Evolutionary conservation across 2,329 filamentous ascomycete species (phyloP).

Genomic region (Bimuria novae-zelandiae): DNA sequence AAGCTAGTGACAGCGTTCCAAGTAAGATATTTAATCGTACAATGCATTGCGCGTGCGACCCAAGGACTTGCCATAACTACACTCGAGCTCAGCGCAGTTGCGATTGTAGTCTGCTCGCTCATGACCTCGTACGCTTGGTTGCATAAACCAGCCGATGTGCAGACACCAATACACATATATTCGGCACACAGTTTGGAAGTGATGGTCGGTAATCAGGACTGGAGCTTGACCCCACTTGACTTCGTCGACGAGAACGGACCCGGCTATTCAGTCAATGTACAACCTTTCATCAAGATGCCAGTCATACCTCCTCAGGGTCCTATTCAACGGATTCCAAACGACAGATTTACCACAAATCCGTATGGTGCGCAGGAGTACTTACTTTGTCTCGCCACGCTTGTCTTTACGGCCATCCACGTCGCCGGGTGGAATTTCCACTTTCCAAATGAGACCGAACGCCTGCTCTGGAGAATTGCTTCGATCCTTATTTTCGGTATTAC

Average conservation of each 20-base stretch:
- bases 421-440: slow-evolving; percentile 22
- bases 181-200: slow-evolving; percentile 2
- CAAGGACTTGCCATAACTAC: slow-evolving; percentile 41
- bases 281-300: slow-evolving; percentile 23
- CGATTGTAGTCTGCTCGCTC: slow-evolving; percentile 43
- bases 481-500: slow-evolving; percentile 23
- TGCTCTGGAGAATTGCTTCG: slow-evolving; percentile 19
- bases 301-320: slow-evolving; percentile 19
- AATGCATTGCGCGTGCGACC: slow-evolving; percentile 14
- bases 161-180: slow-evolving; percentile 26
- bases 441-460: slow-evolving; percentile 11
- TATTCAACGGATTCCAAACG: slow-evolving; percentile 22
- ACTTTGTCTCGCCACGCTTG: slow-evolving; percentile 13
- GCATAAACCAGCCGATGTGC: slow-evolving; percentile 45
- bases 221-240: slow-evolving; percentile 15
- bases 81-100: slow-evolving; percentile 45
- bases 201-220: slow-evolving; percentile 6
- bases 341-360: slow-evolving; percentile 20
- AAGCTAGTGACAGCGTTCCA: slow-evolving; percentile 16
- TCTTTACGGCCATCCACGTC: slow-evolving; percentile 14
- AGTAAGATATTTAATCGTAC: slow-evolving; percentile 13
- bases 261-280: slow-evolving; percentile 23
- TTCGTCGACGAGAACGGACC: slow-evolving; percentile 19
- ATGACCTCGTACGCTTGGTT: slow-evolving; percentile 45
- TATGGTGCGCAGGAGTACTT: slow-evolving; percentile 21